Evolutionary conservation across 2,329 filamentous ascomycete species (phyloP).

Genomic region (Zasmidium angulare): DNA sequence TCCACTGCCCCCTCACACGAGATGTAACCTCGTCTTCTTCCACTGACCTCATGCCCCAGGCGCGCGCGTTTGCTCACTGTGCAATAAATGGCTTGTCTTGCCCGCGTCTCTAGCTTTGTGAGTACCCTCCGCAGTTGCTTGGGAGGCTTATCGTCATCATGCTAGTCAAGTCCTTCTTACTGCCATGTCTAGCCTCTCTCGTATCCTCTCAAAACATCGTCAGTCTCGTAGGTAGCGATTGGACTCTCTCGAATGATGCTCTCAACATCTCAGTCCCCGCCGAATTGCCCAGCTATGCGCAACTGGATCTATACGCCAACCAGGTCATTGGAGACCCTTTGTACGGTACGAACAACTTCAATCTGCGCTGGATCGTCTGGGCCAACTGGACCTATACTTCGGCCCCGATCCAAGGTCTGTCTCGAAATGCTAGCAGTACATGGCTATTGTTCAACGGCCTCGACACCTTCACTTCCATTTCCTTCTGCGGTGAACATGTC

Average conservation of each 20-base stretch:
- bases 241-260: slow-evolving; percentile 40
- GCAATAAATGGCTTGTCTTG: neutral
- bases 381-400: slow-evolving; percentile 63
- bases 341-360: slow-evolving; percentile 59
- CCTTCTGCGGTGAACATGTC: slow-evolving; percentile 55
- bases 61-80: neutral
- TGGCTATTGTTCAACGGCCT: slow-evolving; percentile 63
- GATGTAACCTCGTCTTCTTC: slow-evolving; percentile 3
- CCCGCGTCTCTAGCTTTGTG: neutral
- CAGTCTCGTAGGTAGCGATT: slow-evolving; percentile 40
- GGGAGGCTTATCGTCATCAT: slow-evolving; percentile 1
- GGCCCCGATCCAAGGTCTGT: slow-evolving; percentile 44
- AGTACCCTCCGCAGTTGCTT: neutral
- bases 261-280: slow-evolving; percentile 56
- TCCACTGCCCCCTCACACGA: slow-evolving; percentile 3
- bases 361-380: slow-evolving; percentile 59
- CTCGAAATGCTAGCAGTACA: slow-evolving; percentile 40
- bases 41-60: slow-evolving; percentile 1
- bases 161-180: neutral
- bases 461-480: slow-evolving; percentile 60
- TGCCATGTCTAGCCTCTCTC: slow-evolving; percentile 1
- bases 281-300: slow-evolving; percentile 57
- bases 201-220: slow-evolving; percentile 36
- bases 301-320: slow-evolving; percentile 57
- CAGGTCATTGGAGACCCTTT: slow-evolving; percentile 56